These are phyloP conservation scores for Candida mattraensis DNA, from an alignment of 805 yeast genomes.

Conservation along the genomic window DNA sequence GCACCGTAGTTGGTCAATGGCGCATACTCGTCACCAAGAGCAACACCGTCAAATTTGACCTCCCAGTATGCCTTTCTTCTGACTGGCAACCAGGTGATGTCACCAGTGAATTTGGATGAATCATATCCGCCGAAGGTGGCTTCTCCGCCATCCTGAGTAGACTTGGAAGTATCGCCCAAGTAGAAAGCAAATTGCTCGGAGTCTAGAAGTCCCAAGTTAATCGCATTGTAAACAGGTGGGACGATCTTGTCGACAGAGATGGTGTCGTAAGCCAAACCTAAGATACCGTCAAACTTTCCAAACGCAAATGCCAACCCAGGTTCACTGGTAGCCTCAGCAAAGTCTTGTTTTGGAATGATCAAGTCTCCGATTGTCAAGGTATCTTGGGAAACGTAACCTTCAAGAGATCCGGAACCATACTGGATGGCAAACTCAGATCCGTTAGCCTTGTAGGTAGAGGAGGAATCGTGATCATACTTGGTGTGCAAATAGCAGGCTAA, in stretches of 20 bases:
- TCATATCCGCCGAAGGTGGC: slow-evolving; percentile 97
- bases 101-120: slow-evolving; percentile 70
- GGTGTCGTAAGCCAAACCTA: slow-evolving; percentile 92
- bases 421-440: slow-evolving; percentile 83
- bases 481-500: slow-evolving; percentile 93
- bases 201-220: slow-evolving; percentile 77
- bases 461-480: slow-evolving; percentile 81
- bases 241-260: slow-evolving; percentile 86
- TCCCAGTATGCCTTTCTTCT: slow-evolving; percentile 99
- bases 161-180: slow-evolving; percentile 73
- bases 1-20: slow-evolving; percentile 84
- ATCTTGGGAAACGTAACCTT: slow-evolving; percentile 91
- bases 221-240: slow-evolving; percentile 93
- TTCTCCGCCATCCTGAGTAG: slow-evolving; percentile 76
- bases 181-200: slow-evolving; percentile 85
- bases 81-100: slow-evolving; percentile 93
- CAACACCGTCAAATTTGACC: slow-evolving; percentile 87
- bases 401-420: slow-evolving; percentile 91
- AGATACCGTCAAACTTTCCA: slow-evolving; percentile 97
- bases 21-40: slow-evolving; percentile 91
- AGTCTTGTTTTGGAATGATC: slow-evolving; percentile 82
- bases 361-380: slow-evolving; percentile 78
- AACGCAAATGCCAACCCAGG: slow-evolving; percentile 98
- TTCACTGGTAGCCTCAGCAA: slow-evolving; percentile 96
- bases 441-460: slow-evolving; percentile 83